These are phyloP conservation scores for Pilatotrama ljubarskyi DNA, from an alignment of 768 basidiomycete species.

Conservation along the genomic window DNA sequence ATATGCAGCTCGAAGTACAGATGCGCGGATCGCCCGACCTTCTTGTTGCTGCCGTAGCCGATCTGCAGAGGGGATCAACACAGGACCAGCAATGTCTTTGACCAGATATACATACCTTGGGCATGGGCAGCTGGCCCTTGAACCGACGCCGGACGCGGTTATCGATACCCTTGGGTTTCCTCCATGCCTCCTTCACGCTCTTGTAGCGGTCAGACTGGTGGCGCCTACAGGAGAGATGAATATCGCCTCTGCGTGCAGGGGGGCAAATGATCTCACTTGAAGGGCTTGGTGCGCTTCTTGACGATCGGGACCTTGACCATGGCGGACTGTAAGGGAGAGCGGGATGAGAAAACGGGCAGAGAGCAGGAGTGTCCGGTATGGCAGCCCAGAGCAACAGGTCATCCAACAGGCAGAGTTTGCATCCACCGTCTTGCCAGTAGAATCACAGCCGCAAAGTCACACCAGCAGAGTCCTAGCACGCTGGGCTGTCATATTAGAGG, in stretches of 20 bases:
- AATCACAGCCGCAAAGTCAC: conserved; percentile 7
- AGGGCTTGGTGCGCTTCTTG: conserved; percentile 96
- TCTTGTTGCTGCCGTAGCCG: conserved; percentile 91
- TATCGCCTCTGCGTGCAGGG: background rate
- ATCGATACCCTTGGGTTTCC: conserved; percentile 99
- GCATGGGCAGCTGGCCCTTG: conserved; percentile 96
- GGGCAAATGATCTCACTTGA: conserved; percentile 70
- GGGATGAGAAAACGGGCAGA: conserved; percentile 4
- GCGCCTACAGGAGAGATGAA: conserved; percentile 54
- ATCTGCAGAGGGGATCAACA: conserved; percentile 44
- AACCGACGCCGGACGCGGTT: conserved; percentile 95
- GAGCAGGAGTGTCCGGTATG: conserved; percentile 9
- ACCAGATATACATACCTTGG: conserved; percentile 62
- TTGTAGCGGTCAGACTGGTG: conserved; percentile 99
- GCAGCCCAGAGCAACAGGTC: conserved; percentile 17
- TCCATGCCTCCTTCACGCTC: conserved; percentile 97
- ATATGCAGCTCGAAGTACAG: background rate
- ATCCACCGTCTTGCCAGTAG: conserved; percentile 25
- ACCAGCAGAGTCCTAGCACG: conserved; percentile 21
- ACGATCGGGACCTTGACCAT: conserved; percentile 71
- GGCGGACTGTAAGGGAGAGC: conserved; percentile 30
- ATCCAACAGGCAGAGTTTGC: conserved; percentile 24
- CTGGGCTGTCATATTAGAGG: conserved; percentile 16
- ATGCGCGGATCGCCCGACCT: conserved; percentile 36
- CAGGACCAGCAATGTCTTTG: background rate